Percentiles rank a stretch among this genome's conserved stretches.
These are phyloP conservation scores for Schwanniomyces vanrijiae DNA, from an alignment of 805 yeast genomes.

Conservation along the genomic window DNA sequence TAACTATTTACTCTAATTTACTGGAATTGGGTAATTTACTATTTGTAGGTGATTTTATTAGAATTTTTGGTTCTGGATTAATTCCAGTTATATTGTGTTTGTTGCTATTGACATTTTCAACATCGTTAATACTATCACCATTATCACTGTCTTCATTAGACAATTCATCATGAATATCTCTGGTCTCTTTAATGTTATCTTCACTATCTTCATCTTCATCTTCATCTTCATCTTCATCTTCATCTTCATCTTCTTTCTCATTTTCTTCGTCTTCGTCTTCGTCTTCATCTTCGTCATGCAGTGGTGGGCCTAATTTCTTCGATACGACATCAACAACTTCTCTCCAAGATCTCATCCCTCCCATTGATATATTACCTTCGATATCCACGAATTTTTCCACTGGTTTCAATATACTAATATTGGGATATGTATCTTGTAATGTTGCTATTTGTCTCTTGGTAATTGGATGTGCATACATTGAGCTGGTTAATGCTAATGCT, in stretches of 20 bases:
- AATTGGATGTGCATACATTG: slow-evolving; percentile 28
- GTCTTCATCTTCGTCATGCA: slow-evolving; percentile 17
- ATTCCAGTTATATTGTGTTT: slow-evolving; percentile 1
- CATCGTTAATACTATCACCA: slow-evolving; percentile 10
- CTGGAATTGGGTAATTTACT: no score
- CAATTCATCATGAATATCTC: neutral
- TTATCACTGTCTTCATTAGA: slow-evolving; percentile 10
- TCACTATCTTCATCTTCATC: slow-evolving; percentile 9
- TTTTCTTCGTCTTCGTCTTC: slow-evolving; percentile 17
- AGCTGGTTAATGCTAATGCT: slow-evolving; percentile 21
- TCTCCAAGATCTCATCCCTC: slow-evolving; percentile 28
- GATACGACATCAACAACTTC: slow-evolving; percentile 25
- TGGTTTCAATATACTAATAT: slow-evolving; percentile 23
- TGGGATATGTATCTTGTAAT: slow-evolving; percentile 23
- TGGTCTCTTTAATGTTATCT: no score
- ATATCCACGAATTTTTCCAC: slow-evolving; percentile 25
- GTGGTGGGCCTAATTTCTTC: slow-evolving; percentile 21
- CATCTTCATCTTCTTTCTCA: slow-evolving; percentile 16
- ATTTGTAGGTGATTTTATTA: slow-evolving; percentile 14
- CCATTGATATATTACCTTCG: slow-evolving; percentile 29
- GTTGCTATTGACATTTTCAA: slow-evolving; percentile 7
- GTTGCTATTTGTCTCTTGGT: slow-evolving; percentile 19
- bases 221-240: slow-evolving; percentile 9
- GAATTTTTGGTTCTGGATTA: slow-evolving; percentile 14
- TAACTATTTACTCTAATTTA: neutral